phyloP scores from a whole-genome alignment of 169 alveolate species.

The Toxoplasma gondii region DNA sequence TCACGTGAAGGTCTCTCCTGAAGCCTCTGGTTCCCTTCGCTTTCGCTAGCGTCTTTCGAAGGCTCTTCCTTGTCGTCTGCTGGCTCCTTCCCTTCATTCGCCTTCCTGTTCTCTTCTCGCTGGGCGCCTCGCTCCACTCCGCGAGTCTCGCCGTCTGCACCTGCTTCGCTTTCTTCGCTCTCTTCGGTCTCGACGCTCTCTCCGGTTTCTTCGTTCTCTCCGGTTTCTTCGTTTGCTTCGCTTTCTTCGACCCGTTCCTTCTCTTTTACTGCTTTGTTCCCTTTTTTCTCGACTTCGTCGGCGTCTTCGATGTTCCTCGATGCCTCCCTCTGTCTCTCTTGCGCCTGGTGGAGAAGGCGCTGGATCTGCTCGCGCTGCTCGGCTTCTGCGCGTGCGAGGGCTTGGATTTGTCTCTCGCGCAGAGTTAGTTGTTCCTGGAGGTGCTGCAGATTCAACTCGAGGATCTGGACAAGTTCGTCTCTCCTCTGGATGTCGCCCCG shows the following conservation, averaged over 20 bases:
- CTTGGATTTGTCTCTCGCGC: not conserved
- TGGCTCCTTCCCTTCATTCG: not conserved
- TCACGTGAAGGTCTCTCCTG: not conserved
- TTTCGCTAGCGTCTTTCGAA: not conserved
- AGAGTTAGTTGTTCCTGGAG: conserved; percentile 15
- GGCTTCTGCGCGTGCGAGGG: not conserved
- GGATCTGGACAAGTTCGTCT: conserved; percentile 3
- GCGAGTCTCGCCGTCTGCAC: not conserved
- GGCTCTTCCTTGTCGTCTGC: not conserved
- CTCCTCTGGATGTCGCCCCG: conserved; percentile 1
- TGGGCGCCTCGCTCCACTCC: not conserved
- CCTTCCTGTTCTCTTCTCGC: not conserved
- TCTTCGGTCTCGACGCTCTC: not conserved
- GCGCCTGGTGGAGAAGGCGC: not conserved
- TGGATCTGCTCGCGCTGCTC: not conserved
- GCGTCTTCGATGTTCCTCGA: not conserved
- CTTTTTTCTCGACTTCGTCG: not conserved
- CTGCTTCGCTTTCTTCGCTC: not conserved
- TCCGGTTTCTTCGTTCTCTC: not conserved
- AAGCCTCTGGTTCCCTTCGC: not conserved
- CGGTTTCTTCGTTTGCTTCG: no score
- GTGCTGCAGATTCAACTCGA: not conserved
- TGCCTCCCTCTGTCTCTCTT: not conserved
- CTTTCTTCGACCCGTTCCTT: not conserved
- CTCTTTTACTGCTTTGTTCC: not conserved